phyloP scores from a whole-genome alignment of 305 asterid genomes.

The Withania somnifera region DNA sequence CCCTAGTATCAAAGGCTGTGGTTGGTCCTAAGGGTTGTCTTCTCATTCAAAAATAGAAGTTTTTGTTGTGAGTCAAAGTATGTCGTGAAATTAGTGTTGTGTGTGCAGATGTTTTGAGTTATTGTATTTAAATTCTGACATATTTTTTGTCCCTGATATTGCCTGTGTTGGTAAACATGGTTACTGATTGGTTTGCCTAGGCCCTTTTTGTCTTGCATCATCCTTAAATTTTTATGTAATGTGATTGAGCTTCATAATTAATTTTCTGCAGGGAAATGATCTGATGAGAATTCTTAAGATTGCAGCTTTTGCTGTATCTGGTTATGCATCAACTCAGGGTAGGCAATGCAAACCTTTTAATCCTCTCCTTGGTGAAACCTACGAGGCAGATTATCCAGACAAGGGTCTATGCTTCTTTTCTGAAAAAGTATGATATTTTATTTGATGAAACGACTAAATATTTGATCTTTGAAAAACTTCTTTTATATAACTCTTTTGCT shows the following conservation, averaged over 20 bases:
- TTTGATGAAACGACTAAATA: background rate
- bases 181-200: background rate
- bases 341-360: constrained; percentile 97
- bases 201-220: background rate
- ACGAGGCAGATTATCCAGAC: constrained; percentile 95
- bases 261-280: constrained; percentile 78
- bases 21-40: background rate
- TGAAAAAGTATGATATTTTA: constrained; percentile 50
- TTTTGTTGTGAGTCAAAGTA: background rate
- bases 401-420: constrained; percentile 86
- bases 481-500: background rate
- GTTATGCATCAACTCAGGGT: constrained; percentile 97
- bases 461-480: background rate
- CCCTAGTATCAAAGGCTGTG: background rate
- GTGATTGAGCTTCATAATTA: constrained; percentile 8
- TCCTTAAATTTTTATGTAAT: background rate
- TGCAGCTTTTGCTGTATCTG: constrained; percentile 97
- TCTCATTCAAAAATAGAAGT: background rate
- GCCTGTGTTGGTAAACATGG: background rate
- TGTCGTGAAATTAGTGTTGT: background rate
- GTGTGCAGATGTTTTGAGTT: background rate
- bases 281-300: constrained; percentile 89
- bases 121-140: background rate
- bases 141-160: background rate
- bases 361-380: constrained; percentile 98